Evolutionary conservation across 139 green algal species (phyloP), one percentile per base, ranked within the genome.

Genomic region (Trebouxia sp.): DNA sequence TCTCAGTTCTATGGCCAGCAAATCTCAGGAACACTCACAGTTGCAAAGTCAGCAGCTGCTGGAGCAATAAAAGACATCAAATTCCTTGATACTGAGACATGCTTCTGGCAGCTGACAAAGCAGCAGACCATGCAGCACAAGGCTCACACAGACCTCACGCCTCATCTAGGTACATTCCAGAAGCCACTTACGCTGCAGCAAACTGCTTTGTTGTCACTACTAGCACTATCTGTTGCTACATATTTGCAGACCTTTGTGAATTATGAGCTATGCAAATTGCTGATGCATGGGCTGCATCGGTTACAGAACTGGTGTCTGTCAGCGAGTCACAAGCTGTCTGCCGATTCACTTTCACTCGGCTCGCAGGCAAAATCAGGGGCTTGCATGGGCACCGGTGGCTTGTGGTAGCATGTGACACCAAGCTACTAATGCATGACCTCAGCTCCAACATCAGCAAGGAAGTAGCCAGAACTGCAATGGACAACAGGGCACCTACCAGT

Each of bases 331-430:
- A 58, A 58, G n/a, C n/a, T n/a, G n/a, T n/a, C n/a, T n/a, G n/a
- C n/a, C n/a, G n/a, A n/a, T n/a, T n/a, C n/a, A n/a, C n/a, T n/a
- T n/a, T n/a, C n/a, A n/a, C n/a, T 65, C 14, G 42, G 14, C 11
- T 3, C 80, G 82, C 85, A 89, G 85, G 83, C 28, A 56, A 53
- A 35, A 79, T 83, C 48, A 50, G 82, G 26, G 76, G 86, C 28
- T 48, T 88, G 48, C 81, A 85, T 58, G 84, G 87, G 12, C 76
- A 80, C 51, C 76, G 88, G 8, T 92, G 89, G 88, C 79, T 93
- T 42, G 75, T 92, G 37, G 70, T 87, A 0, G 89, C 88, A 3
- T 90, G 87, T 30, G 89, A 93, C 66, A 90, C 90, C 69, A 93
- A 93, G 80, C 70, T 93, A 5, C 51, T 90, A 20, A 78, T 93